phyloP scores from a whole-genome alignment of 352 stramenopile species.

The Pythium dissimile region DNA sequence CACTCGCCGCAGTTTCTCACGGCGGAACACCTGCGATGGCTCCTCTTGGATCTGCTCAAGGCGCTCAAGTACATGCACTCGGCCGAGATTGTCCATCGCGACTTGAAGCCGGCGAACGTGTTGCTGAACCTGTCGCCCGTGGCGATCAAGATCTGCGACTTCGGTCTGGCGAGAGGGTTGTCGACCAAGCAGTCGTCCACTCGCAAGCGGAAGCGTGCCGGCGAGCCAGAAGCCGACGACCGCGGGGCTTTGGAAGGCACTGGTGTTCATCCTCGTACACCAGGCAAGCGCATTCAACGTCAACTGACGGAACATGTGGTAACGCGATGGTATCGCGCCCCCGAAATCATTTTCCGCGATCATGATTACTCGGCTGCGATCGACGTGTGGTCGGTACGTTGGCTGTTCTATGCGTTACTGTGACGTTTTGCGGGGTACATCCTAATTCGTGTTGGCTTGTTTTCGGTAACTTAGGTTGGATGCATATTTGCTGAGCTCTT shows the following conservation, averaged over 20 bases:
- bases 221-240: slow-evolving; percentile 42
- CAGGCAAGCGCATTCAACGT: slow-evolving; percentile 77
- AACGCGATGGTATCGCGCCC: slow-evolving; percentile 93
- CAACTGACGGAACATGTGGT: slow-evolving; percentile 95
- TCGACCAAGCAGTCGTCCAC: slow-evolving; percentile 51
- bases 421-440: no score
- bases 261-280: slow-evolving; percentile 69
- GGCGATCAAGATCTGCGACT: slow-evolving; percentile 87
- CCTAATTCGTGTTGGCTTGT: no score
- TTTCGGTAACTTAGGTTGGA: slow-evolving; percentile 89
- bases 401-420: background rate
- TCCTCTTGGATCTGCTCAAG: slow-evolving; percentile 84
- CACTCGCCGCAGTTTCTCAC: slow-evolving; percentile 85
- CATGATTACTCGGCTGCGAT: slow-evolving; percentile 87
- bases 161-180: slow-evolving; percentile 70
- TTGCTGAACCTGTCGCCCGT: slow-evolving; percentile 84
- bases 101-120: slow-evolving; percentile 88
- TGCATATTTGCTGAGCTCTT: slow-evolving; percentile 95
- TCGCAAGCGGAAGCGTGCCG: slow-evolving; percentile 57
- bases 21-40: slow-evolving; percentile 78
- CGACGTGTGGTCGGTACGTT: slow-evolving; percentile 86
- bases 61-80: slow-evolving; percentile 90
- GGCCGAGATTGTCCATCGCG: slow-evolving; percentile 85
- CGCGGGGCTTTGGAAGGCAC: slow-evolving; percentile 58
- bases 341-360: slow-evolving; percentile 93